phyloP scores from a whole-genome alignment of 1,284 basidiomycete species.

The Salmacisia buchloeana region DNA sequence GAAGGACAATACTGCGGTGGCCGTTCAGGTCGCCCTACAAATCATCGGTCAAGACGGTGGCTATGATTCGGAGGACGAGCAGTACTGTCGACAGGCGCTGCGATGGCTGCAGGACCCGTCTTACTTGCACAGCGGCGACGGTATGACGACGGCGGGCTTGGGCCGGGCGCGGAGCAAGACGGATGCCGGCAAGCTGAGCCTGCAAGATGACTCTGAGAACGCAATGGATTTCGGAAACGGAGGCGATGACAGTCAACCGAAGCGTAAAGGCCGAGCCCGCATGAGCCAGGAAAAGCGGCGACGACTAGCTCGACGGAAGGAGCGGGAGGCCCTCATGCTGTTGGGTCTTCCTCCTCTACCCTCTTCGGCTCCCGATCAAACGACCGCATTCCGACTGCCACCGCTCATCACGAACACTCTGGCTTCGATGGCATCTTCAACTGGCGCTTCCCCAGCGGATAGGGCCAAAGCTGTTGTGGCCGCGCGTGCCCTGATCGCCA shows the following conservation, averaged over 20 bases:
- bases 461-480: not conserved
- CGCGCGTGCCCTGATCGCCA: not conserved
- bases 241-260: not conserved
- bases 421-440: not conserved
- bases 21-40: not conserved
- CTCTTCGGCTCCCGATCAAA: not conserved
- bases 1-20: conserved; percentile 2
- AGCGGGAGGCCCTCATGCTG: conserved; percentile 28
- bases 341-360: conserved; percentile 3
- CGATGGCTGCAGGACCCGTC: not conserved
- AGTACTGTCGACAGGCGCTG: conserved; percentile 1
- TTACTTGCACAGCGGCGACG: not conserved
- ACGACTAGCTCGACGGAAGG: conserved; percentile 26
- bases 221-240: not conserved
- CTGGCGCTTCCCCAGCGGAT: not conserved
- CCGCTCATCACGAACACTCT: conserved; percentile 4
- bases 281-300: conserved; percentile 41
- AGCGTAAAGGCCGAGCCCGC: conserved; percentile 27
- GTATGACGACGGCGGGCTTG: not conserved
- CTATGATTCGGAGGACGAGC: conserved; percentile 5
- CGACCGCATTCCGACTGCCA: not conserved
- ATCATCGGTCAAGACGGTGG: conserved; percentile 5
- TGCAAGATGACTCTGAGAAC: too few species aligned
- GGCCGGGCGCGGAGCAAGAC: not conserved
- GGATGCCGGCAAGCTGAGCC: not conserved